Conservation (phyloP, 73 alveolate genomes). For the Symbiodinium natans region DNA sequence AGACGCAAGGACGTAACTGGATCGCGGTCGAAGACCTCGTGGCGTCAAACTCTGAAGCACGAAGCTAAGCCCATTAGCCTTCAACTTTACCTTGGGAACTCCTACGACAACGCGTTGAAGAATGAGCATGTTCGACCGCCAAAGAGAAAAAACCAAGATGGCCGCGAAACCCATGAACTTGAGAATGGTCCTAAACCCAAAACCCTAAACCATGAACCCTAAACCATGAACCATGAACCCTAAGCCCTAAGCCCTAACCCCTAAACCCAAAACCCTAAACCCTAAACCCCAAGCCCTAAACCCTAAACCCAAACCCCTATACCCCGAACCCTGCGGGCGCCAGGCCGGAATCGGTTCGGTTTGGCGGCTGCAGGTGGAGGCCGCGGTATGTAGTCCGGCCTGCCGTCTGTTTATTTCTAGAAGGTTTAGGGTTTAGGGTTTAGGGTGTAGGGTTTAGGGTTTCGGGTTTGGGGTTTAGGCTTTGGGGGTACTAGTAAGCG, state of each 20-base stretch:
- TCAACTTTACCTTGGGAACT: too few species aligned
- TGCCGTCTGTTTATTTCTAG: not conserved
- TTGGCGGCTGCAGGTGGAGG: conserved; percentile 3
- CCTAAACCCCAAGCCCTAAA: not conserved
- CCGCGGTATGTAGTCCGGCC: not conserved
- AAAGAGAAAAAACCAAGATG: too few species aligned
- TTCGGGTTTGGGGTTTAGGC: too few species aligned
- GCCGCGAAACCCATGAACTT: too few species aligned
- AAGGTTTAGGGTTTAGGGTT: too few species aligned
- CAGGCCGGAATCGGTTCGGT: not conserved
- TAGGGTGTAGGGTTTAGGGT: too few species aligned
- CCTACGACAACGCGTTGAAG: too few species aligned
- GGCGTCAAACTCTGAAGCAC: too few species aligned
- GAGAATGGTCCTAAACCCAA: too few species aligned
- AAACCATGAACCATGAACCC: not conserved
- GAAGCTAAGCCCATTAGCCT: too few species aligned
- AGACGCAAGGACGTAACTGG: not conserved
- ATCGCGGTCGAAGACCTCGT: not conserved
- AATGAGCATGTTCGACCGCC: too few species aligned
- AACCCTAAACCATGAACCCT: not conserved
- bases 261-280: not conserved
- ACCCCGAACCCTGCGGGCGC: not conserved
- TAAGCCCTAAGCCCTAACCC: not conserved
- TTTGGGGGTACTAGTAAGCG: too few species aligned
- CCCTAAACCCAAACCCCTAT: not conserved